Conservation (phyloP, 1,284 basidiomycete genomes). For the Veloboletus limbatus region DNA sequence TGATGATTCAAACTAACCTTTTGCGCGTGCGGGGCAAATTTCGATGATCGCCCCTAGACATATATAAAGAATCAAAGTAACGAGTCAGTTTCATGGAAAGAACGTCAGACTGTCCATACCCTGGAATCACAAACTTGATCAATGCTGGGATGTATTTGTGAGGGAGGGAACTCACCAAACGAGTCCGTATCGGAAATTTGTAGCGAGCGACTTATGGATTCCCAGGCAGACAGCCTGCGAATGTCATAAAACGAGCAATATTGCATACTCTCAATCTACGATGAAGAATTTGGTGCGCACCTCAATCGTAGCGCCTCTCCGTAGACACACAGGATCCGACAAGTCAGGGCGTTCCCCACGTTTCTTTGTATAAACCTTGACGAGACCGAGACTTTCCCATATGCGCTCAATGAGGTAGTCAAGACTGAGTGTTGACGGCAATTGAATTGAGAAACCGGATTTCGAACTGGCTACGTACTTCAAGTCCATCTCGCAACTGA, state of each 20-base stretch:
- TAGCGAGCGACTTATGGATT: slow-evolving; percentile 85
- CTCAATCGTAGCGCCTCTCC: slow-evolving; percentile 92
- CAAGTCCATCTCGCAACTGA: slow-evolving; percentile 90
- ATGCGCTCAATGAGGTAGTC: slow-evolving; percentile 87
- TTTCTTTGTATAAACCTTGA: slow-evolving; percentile 96
- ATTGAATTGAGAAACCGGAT: background rate
- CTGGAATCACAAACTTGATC: slow-evolving; percentile 6
- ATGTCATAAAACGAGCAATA: background rate
- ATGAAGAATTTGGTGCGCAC: slow-evolving; percentile 45
- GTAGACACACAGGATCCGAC: slow-evolving; percentile 88
- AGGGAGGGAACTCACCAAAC: slow-evolving; percentile 63
- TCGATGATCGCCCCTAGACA: slow-evolving; percentile 79
- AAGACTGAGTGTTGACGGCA: slow-evolving; percentile 47
- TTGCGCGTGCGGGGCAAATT: slow-evolving; percentile 90
- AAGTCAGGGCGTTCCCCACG: slow-evolving; percentile 92
- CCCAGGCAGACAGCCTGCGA: slow-evolving; percentile 81
- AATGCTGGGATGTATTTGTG: background rate
- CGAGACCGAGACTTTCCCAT: slow-evolving; percentile 85
- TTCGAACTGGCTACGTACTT: slow-evolving; percentile 49
- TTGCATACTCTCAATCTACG: background rate
- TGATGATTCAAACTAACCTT: slow-evolving; percentile 88
- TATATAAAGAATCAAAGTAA: slow-evolving; percentile 8
- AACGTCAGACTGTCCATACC: slow-evolving; percentile 18
- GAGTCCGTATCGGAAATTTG: slow-evolving; percentile 90
- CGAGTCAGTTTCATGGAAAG: slow-evolving; percentile 21